phyloP scores from a whole-genome alignment of 208 protist genomes.

The Tritrichomonas foetus region DNA sequence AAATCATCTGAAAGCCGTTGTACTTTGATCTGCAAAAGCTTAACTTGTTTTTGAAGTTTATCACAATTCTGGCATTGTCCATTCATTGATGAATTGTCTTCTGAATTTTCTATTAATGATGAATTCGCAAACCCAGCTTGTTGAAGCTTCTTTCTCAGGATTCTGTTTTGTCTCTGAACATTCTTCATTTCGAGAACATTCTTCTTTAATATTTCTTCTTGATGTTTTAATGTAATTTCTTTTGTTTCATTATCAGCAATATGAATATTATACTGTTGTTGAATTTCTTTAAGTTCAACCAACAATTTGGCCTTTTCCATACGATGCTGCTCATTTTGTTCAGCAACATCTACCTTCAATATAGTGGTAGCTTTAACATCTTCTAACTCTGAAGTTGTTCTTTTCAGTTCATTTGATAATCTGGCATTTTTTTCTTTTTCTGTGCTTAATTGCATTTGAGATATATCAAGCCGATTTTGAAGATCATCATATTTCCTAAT shows the following conservation, averaged over 20 bases:
- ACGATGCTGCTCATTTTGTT: neutral
- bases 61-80: too few species aligned
- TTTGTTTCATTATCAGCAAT: neutral
- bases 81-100: too few species aligned
- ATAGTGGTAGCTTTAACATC: neutral
- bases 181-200: neutral
- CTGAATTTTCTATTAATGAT: too few species aligned
- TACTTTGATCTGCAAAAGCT: too few species aligned
- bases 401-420: neutral
- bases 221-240: neutral
- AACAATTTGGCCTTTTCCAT: neutral
- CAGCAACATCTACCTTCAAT: neutral
- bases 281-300: neutral
- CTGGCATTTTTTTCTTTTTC: neutral
- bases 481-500: neutral
- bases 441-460: neutral
- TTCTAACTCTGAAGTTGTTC: neutral
- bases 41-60: too few species aligned
- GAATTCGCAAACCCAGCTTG: neutral
- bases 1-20: too few species aligned
- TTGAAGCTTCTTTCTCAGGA: neutral
- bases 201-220: neutral
- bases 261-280: neutral
- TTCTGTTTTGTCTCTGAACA: neutral
- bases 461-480: neutral